Base-by-base conservation (phyloP, 1,284 basidiomycete species). In the Ustilago esculenta region DNA sequence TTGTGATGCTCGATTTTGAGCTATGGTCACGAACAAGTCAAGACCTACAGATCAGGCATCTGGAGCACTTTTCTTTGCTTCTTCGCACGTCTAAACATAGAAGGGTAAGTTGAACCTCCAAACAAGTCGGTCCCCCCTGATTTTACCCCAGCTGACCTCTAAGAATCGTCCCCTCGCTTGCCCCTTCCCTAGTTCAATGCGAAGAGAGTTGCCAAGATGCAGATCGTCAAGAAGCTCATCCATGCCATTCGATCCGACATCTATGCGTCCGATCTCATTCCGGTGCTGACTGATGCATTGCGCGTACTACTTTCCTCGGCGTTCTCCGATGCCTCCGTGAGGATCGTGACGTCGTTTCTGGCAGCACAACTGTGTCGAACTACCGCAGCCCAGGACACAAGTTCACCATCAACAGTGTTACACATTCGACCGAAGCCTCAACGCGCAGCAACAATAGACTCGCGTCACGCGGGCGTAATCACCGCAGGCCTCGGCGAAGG, bases 1-100 rank as follows among this genome's bases (percentile, higher is more conserved):
- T 90, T 1, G 86, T 97, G 37, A 90, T 92, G 0, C 87, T 97
- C 3, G 92, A 96, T 77, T 92, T 96, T 72, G 89, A 92, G 58
- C 87, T 97, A 6, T 98, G 94, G 94, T 87, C 91, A 0, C 86
- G 84, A 23, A 88, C 91, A 0, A 84, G 85, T 1, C 76, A 83
- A 4, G 88, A 89, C 34, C 88, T 97, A 23, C 90, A 92, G 76
- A 85, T 84, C 3, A 86, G 88, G 15, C 90, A 94, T 76, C 85
- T 94, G 0, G 88, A 90, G 42, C 91, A 96, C 79, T 93, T 96
- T 76, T 82, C 85, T 1, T 88, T 87, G 11, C 86, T 97, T 7
- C 82, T 95, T 11, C 83, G 87, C 52, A 85, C 85, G 0, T 94
- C 90, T 58, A 87, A 88, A 53, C 89, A 75, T 36, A 43, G 71